Evolutionary conservation across 768 basidiomycete genomes (phyloP), one percentile per base, ranked within the genome.

Genomic region (Leccinum obscurum): DNA sequence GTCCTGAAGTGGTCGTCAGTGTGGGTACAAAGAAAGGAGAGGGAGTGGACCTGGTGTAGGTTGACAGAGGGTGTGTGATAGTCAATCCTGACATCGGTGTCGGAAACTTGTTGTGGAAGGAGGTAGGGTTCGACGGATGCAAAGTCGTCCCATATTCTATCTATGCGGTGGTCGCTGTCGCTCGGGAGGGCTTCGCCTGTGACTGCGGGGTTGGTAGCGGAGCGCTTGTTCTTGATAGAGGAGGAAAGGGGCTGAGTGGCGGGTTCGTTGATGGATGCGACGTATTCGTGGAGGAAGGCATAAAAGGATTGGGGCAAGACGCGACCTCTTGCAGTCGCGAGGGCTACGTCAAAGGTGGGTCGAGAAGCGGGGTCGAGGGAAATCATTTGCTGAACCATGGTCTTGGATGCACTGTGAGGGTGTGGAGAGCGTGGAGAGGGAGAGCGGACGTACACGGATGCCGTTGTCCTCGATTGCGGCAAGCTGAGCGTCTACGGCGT

Each of bases 291-390:
- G 10, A 98, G 81, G 77, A 96, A 98, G 3, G 93, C 90, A 76
- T 97, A 98, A 75, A 98, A 98, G 32, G 85, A 86, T 67, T 95
- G 93, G 0, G 96, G 95, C 63, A 98, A 91, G 52, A 95, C 87
- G 9, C 82, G 81, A 0, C 87, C 91, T 50, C 93, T 83, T 4
- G 87, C 89, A 1, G 80, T 84, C 28, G 90, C 85, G 41, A 98
- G 77, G 7, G 94, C 77, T 2, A 81, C 82, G 67, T 92, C 90
- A 72, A 96, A 98, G 1, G 89, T 84, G 3, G 93, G 93, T 13
- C 97, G 84, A 3, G 82, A 77, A 0, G 78, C 64, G 0, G 95
- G 89, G 61, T 95, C 87, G 24, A 95, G 83, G 14, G 83, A 80
- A 55, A 96, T 89, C 97, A 99, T 98, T 65, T 88, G 86, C 58